Evolutionary conservation across 169 alveolate genomes (phyloP).

Genomic region (Babesia divergens): DNA sequence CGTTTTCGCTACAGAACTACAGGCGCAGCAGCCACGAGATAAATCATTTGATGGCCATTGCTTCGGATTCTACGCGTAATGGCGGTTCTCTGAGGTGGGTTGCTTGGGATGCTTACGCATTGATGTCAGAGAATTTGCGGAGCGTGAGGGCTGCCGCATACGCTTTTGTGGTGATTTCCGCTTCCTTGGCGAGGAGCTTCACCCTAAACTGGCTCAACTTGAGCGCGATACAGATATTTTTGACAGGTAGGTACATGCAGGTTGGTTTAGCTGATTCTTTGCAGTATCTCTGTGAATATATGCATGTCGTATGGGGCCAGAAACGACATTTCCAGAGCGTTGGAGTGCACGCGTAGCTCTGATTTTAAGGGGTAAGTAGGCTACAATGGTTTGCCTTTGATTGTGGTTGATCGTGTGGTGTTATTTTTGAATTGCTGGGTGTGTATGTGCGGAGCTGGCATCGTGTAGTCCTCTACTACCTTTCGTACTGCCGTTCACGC

Average conservation of each 20-base stretch:
- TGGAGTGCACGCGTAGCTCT: no score
- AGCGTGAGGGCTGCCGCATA: slow-evolving; percentile 52
- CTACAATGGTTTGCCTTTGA: no score
- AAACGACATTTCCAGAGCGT: slow-evolving; percentile 44
- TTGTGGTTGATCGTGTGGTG: no score
- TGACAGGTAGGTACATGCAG: slow-evolving; percentile 57
- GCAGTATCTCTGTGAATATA: slow-evolving; percentile 35
- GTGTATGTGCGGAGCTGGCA: no score
- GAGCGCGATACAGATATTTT: slow-evolving; percentile 55
- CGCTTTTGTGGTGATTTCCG: slow-evolving; percentile 69
- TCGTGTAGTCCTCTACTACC: no score
- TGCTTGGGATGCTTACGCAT: not conserved
- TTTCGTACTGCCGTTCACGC: no score
- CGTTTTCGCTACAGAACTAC: slow-evolving; percentile 82
- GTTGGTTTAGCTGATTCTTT: not conserved
- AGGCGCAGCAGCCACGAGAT: slow-evolving; percentile 61
- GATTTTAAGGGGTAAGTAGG: no score
- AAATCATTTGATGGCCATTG: slow-evolving; percentile 16
- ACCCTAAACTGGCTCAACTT: slow-evolving; percentile 50
- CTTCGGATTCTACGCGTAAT: not conserved
- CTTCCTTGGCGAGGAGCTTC: slow-evolving; percentile 57
- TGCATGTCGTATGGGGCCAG: slow-evolving; percentile 65
- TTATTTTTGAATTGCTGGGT: no score
- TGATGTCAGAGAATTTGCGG: slow-evolving; percentile 47
- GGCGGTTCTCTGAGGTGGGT: slow-evolving; percentile 8